Percentiles rank a stretch among this genome's conserved stretches.
Evolutionary conservation across 106 monocot species (phyloP).

Genomic region (Dendrobium nobile): DNA sequence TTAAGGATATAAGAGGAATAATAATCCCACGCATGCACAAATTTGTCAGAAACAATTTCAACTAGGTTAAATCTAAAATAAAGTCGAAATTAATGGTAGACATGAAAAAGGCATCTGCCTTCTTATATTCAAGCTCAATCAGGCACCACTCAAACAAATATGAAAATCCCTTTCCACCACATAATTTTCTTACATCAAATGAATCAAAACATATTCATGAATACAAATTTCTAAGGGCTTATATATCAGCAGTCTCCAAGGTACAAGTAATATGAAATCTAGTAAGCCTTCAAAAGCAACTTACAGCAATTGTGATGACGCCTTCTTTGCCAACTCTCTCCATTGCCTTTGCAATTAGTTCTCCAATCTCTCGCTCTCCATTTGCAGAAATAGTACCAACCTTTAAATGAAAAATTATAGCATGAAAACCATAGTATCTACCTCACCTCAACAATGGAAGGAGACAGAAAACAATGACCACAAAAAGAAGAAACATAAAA

Average conservation of each 20-base stretch:
- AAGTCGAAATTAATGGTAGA: too few species aligned
- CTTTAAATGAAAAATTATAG: conserved; percentile 12
- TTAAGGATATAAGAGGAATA: too few species aligned
- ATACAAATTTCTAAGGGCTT: not conserved
- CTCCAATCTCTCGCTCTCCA: conserved; percentile 75
- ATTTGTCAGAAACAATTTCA: too few species aligned
- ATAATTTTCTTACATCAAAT: not conserved
- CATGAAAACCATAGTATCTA: not conserved
- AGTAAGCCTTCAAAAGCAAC: conserved; percentile 9
- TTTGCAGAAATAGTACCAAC: conserved; percentile 86
- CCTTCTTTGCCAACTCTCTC: conserved; percentile 92
- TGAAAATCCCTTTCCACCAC: too few species aligned
- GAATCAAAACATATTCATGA: not conserved
- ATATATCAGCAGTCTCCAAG: not conserved
- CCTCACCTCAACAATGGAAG: not conserved
- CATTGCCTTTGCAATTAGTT: conserved; percentile 80
- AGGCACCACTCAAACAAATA: too few species aligned
- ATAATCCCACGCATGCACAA: too few species aligned
- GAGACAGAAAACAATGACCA: not conserved
- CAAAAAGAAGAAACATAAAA: not conserved
- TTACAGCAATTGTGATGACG: conserved; percentile 71
- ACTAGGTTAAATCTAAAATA: too few species aligned
- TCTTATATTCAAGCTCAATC: too few species aligned
- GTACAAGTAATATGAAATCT: not conserved
- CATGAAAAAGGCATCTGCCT: too few species aligned